Base-by-base conservation (phyloP, 2,329 filamentous ascomycete genomes). In the Trichoderma hamatum region DNA sequence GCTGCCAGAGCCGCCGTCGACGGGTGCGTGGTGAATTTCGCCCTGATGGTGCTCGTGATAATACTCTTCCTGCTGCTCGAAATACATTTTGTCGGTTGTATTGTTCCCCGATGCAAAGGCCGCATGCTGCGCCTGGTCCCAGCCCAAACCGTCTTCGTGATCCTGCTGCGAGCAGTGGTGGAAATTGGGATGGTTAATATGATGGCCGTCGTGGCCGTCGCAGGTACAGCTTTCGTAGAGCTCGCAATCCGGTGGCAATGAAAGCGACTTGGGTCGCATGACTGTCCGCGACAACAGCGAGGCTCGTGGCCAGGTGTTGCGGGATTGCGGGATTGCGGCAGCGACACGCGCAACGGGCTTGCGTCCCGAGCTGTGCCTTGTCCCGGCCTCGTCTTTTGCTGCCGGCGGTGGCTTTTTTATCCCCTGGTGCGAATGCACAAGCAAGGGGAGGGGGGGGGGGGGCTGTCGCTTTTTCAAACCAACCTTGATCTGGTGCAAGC, bases 241-340 rank as follows among this genome's bases (percentile, higher is more conserved):
- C 59, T 60, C 68, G 56, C 61, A 62, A 51, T 68, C 67, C 51
- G 63, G 63, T 66, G 69, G 63, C 39, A 67, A 58, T 19, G 46
- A 49, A 32, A 70, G 60, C 9, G 62, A 51, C 39, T 34, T 66
- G 43, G 69, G 56, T 70, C 67, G 72, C 72, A 73, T 73, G 72
- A 69, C 71, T 70, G 66, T 56, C 69, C 49, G 56, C 69, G 46
- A 51, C 61, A 46, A 64, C 55, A 58, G 28, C 66, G 46, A 62
- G 65, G 56, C 63, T 67, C 24, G n/a, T 56, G 39, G 46, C 60
- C 39, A 52, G 65, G 49, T 55, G 36, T 34, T 51, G 46, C 49
- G 55, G 43, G 63, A 58, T 34, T 51, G 46, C 49, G 55, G 43
- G 63, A 58, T 34, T 60, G 36, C 67, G 54, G 32, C 49, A 68